Conservation (phyloP, 441 rosid species). For the Adansonia grandidieri region DNA sequence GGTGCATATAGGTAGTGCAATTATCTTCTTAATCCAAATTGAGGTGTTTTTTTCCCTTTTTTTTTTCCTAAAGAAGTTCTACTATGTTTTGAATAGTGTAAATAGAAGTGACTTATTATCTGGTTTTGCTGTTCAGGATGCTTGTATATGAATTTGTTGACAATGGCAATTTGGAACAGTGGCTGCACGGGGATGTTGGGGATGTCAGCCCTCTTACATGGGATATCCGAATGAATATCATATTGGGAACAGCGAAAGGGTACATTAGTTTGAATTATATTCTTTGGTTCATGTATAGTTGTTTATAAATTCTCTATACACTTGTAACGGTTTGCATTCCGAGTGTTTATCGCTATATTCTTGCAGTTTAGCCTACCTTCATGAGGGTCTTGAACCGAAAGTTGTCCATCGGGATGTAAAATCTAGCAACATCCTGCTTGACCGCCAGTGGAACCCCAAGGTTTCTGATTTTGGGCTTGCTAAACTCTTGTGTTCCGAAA, state of each 20-base stretch:
- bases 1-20: slow-evolving; percentile 82
- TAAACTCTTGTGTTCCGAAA: slow-evolving; percentile 85
- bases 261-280: slow-evolving; percentile 30
- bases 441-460: slow-evolving; percentile 87
- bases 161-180: slow-evolving; percentile 94
- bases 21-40: slow-evolving; percentile 6
- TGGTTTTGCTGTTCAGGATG: slow-evolving; percentile 57
- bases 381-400: slow-evolving; percentile 98
- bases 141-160: slow-evolving; percentile 91
- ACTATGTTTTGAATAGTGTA: slow-evolving; percentile 21
- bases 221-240: slow-evolving; percentile 87
- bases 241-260: slow-evolving; percentile 95
- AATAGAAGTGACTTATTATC: background rate
- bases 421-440: slow-evolving; percentile 88
- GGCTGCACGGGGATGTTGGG: slow-evolving; percentile 96
- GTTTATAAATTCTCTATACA: background rate
- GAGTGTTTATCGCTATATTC: slow-evolving; percentile 2
- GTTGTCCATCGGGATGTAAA: slow-evolving; percentile 96
- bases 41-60: background rate
- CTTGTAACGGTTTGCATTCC: background rate
- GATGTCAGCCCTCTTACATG: slow-evolving; percentile 86
- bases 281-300: background rate
- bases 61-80: background rate
- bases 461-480: slow-evolving; percentile 98
- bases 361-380: slow-evolving; percentile 92